These are phyloP conservation scores for Zasmidium cellare DNA, from an alignment of 2,329 filamentous ascomycete genomes.

Conservation along the genomic window DNA sequence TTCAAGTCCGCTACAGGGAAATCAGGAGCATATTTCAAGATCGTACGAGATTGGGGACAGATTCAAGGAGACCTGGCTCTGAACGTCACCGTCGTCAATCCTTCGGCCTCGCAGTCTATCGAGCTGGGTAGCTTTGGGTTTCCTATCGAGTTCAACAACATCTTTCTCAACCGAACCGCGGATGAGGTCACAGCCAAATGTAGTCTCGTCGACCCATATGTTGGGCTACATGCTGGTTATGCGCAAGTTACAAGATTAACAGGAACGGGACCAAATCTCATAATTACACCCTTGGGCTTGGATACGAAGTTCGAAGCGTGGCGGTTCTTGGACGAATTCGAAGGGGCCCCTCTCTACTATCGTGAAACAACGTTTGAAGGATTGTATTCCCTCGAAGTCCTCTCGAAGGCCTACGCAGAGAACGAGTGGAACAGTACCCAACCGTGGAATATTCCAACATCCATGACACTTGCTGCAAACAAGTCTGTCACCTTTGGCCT, in stretches of 20 bases:
- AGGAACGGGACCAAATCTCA: constrained; percentile 55
- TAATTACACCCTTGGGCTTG: constrained; percentile 55
- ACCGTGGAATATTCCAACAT: constrained; percentile 59
- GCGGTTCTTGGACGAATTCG: constrained; percentile 52
- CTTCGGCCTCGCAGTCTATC: constrained; percentile 36
- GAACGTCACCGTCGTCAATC: constrained; percentile 53
- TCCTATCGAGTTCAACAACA: constrained; percentile 63
- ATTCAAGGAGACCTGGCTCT: constrained; percentile 56
- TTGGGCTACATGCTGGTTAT: constrained; percentile 61
- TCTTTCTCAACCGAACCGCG: constrained; percentile 55
- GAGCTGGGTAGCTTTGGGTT: constrained; percentile 61
- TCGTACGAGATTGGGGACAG: too few relatives aligned
- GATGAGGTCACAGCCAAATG: constrained; percentile 53
- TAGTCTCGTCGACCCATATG: constrained; percentile 59
- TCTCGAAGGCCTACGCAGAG: constrained; percentile 56
- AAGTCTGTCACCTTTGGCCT: constrained; percentile 52
- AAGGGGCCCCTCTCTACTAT: constrained; percentile 41
- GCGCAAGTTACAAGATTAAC: constrained; percentile 55
- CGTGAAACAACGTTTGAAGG: constrained; percentile 60
- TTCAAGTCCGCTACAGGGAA: too few relatives aligned
- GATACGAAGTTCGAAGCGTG: constrained; percentile 57
- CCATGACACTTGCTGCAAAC: constrained; percentile 47
- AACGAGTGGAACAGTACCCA: constrained; percentile 53
- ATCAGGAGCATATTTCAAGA: too few relatives aligned
- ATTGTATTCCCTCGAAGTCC: constrained; percentile 61